Conservation (phyloP, 768 basidiomycete species). For the Daedaleopsis sinensis region DNA sequence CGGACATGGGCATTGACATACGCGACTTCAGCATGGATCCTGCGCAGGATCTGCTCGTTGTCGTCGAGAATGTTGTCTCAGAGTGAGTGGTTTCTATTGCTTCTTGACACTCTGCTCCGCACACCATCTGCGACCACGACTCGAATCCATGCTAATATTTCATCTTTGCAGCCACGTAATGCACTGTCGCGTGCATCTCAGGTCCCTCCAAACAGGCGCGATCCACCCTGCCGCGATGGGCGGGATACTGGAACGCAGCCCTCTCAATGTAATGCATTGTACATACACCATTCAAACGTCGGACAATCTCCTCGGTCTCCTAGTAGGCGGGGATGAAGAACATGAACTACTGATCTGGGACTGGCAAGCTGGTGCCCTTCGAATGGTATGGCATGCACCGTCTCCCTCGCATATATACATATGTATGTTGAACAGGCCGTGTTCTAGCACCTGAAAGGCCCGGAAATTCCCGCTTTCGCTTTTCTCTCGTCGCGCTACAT, state of each 20-base stretch:
- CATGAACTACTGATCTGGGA: conserved; percentile 64
- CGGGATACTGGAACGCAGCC: conserved; percentile 31
- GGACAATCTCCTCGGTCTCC: conserved; percentile 52
- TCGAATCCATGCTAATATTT: not conserved
- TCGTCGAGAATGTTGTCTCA: conserved; percentile 40
- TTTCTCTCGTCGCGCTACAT: conserved; percentile 29
- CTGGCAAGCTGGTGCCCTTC: conserved; percentile 58
- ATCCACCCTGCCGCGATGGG: conserved; percentile 47
- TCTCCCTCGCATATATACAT: not conserved
- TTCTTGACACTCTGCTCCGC: not conserved
- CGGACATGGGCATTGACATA: conserved; percentile 35
- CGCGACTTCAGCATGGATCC: conserved; percentile 71
- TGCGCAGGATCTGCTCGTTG: conserved; percentile 62
- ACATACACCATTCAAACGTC: conserved; percentile 58
- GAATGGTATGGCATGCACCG: conserved; percentile 45
- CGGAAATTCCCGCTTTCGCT: conserved; percentile 25
- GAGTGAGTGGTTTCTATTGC: not conserved
- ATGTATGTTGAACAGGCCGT: not conserved
- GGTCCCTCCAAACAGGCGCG: conserved; percentile 47
- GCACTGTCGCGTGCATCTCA: conserved; percentile 39
- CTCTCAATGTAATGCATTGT: not conserved
- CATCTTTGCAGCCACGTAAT: not conserved
- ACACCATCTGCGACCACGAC: not conserved
- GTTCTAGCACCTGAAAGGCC: conserved; percentile 16
- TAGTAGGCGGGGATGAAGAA: conserved; percentile 41